A percentile compares a stretch with the other conserved stretches of the same genome.
phyloP scores from a whole-genome alignment of 345 rosid genomes.

The Chamaenerion angustifolium region DNA sequence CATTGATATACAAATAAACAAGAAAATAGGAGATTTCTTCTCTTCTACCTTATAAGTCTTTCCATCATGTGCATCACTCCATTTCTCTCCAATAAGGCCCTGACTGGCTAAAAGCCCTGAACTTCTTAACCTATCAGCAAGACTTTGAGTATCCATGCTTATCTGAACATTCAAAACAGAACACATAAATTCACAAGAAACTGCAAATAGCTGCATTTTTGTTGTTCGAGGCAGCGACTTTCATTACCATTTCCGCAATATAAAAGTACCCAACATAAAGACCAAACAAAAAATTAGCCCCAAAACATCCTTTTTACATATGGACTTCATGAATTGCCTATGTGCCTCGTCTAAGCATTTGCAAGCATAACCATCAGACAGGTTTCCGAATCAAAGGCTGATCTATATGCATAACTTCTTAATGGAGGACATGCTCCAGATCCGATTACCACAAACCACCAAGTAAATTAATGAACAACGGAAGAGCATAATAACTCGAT shows the following conservation, averaged over 20 bases:
- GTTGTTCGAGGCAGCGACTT: background rate
- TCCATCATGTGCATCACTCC: constrained; percentile 68
- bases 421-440: no score
- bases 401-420: no score
- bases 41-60: constrained; percentile 49
- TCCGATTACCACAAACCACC: no score
- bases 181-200: background rate
- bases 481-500: no score
- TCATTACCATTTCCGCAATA: background rate
- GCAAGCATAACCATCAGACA: no score
- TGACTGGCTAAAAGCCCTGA: constrained; percentile 51
- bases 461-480: no score
- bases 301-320: no score
- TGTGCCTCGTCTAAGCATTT: no score
- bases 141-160: constrained; percentile 35
- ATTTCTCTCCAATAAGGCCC: constrained; percentile 80
- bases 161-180: constrained; percentile 23
- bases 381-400: no score
- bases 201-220: background rate
- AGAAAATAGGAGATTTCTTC: background rate
- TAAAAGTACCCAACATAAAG: no score
- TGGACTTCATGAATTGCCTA: no score
- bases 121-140: constrained; percentile 26
- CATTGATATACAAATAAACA: background rate
- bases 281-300: no score